Base-by-base conservation (phyloP, 352 stramenopile genomes). In the Phytophthora parvispora region DNA sequence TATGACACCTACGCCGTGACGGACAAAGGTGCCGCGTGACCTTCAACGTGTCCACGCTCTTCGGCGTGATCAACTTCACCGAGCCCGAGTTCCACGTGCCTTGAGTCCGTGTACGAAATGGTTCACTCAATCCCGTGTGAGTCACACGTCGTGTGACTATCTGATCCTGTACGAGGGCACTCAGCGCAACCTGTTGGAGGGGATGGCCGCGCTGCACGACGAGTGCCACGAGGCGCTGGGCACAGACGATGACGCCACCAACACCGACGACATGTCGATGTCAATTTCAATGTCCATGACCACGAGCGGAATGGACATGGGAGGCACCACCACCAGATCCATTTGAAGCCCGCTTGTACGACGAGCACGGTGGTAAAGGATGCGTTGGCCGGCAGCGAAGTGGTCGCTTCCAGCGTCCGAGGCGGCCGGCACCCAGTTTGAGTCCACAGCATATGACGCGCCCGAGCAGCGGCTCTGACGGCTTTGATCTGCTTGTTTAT, bases 31-130 rank as follows among this genome's bases (percentile, higher is more conserved):
- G 70, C 73, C 40, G 40, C 18, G 40, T 47, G 61, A 86, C 69
- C 3, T 90, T 84, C 78, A 81, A 79, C 55, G 50, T 90, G 47
- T 75, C 70, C 45, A 71, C 57, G 40, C 51, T 89, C 31, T 82
- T 86, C 50, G 78, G 83, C 42, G 74, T 77, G 36, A 61, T 72
- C 36, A 81, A 87, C 52, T 74, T 90, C 56, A 77, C 66, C 9
- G 20, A 54, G n/a, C 45, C 65, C 22, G 82, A 88, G 36, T 79
- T 90, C 72, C 6, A 75, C 67, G 24, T 91, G 83, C 45, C 74
- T 91, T 42, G 66, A 74, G 22, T 80, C 83, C 22, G 61, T 91
- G 56, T 80, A 91, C 69, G 69, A 77, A 31, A 69, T 88, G 49
- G 49, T 87, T 42, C 67, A 83, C 60, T 70, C 65, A 9, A 71